These are phyloP conservation scores for Streptanthus diversifolius DNA, from an alignment of 345 rosid species.

Conservation along the genomic window DNA sequence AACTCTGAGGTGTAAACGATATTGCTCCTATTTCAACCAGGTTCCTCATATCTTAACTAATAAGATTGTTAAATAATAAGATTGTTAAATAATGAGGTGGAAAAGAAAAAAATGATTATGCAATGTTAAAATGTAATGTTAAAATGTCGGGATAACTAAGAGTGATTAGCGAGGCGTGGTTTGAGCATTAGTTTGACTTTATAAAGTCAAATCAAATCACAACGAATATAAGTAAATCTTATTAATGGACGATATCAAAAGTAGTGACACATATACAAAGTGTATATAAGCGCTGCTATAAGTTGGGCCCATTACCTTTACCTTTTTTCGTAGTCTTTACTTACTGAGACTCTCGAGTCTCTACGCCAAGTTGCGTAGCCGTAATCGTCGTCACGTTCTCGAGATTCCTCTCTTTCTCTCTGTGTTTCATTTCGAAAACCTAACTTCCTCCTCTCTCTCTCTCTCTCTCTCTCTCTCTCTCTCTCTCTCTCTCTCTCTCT, in stretches of 20 bases:
- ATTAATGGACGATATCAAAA: background rate
- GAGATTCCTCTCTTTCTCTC: conserved; percentile 1
- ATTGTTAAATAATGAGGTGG: too few relatives aligned
- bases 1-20: too few relatives aligned
- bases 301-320: background rate
- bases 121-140: too few relatives aligned
- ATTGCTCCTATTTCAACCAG: too few relatives aligned
- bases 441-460: conserved; percentile 1
- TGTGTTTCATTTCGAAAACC: conserved; percentile 16
- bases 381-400: conserved; percentile 27
- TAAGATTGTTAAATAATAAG: too few relatives aligned
- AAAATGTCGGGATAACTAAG: too few relatives aligned
- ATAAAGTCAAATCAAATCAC: too few relatives aligned
- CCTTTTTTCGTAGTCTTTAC: background rate
- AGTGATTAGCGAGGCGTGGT: too few relatives aligned
- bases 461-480: background rate
- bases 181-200: too few relatives aligned
- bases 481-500: background rate
- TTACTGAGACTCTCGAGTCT: conserved; percentile 4
- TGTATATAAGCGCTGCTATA: background rate
- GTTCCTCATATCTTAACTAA: too few relatives aligned
- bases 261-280: background rate
- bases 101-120: too few relatives aligned
- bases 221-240: too few relatives aligned
- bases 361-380: conserved; percentile 23